Base-by-base conservation (phyloP, 805 yeast genomes). In the Candida boidinii region DNA sequence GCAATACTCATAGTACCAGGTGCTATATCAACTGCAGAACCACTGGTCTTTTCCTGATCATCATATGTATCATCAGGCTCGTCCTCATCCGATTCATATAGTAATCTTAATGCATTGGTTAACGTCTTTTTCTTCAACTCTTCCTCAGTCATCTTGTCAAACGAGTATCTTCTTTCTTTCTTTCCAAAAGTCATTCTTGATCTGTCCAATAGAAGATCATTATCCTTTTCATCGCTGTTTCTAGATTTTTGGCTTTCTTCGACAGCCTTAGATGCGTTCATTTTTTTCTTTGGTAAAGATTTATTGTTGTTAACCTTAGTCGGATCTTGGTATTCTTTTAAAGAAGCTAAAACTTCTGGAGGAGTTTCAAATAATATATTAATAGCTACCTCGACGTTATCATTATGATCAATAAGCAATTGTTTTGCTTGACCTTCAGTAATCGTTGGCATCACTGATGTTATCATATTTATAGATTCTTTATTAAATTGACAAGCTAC, bases 21-120 rank as follows among this genome's bases (percentile, higher is more conserved):
- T 3, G 22, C 31, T 12, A 30, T 7, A 9, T 23, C 35, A 6
- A 27, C 21, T 6, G 45, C 55, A 2, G 38, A 26, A 3, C 50
- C 47, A 7, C 53, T 48, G 0, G 70, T 62, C 26, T 56, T 45
- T 34, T 69, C 76, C 35, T 68, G 68, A 26, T 75, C 85, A 36
- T 68, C 75, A 47, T 78, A 73, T 0, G 88, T 78, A 43, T 83
- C 94, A 49, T 85, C 95, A 3, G 80, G 76, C 45, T 85, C 95
- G 52, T 84, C 94, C 42, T 85, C 95, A 46, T 84, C 90, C 7
- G 75, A 67, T 28, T 79, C 80, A 43, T 81, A 79, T 39, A 83
- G 57, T 39, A 81, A 51, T 27, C 74, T 59, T 40, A 82, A 54
- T 1, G 88, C 87, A 32, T 47, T 45, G 0, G 68, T 57, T 27